Base-by-base conservation (phyloP, 2,329 filamentous ascomycete species). In the Hymenoscyphus occultus region DNA sequence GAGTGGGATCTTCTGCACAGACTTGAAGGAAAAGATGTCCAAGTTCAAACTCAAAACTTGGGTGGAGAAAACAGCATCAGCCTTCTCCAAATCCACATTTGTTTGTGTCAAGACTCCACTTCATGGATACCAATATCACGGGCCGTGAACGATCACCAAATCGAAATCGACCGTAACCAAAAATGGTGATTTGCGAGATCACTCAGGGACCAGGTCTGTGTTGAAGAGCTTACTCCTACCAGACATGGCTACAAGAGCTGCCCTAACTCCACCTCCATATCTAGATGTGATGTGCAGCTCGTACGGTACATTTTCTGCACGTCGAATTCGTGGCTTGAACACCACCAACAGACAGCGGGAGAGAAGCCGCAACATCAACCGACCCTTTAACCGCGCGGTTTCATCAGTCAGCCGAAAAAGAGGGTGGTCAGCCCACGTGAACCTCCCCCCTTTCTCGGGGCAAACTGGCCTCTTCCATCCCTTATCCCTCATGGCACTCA, bases 351-450 rank as follows among this genome's bases (percentile, higher is more conserved):
- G 45, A 22, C n/a, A 51, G 45, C 45, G 45, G 22, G n/a, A 28
- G 45, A 28, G 19, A 51, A 51, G 45, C n/a, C 42, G 42, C n/a
- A 45, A 45, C 13, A 45, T 51, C 45, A 51, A 19, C 45, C 45
- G 45, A n/a, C 12, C 42, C 42, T 51, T 51, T 51, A 51, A 51
- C 45, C 45, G 45, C 45, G n/a, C 45, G 45, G 19, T 51, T 51
- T 51, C 45, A 51, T 51, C 45, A 28, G 22, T 19, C 45, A 51
- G 6, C 9, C 9, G 45, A 22, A 22, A 19, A 48, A 48, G 45
- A 48, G 45, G 45, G 45, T 51, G 45, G 45, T 51, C 45, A 51
- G 45, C 9, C 45, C 45, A 51, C 45, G 19, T 19, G 45, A 51
- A 51, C 45, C 45, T 51, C n/a, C n/a, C 45, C 45, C 45, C 42